Evolutionary conservation across 2,329 filamentous ascomycete species (phyloP).

Genomic region (Mollisiaceae sp.): DNA sequence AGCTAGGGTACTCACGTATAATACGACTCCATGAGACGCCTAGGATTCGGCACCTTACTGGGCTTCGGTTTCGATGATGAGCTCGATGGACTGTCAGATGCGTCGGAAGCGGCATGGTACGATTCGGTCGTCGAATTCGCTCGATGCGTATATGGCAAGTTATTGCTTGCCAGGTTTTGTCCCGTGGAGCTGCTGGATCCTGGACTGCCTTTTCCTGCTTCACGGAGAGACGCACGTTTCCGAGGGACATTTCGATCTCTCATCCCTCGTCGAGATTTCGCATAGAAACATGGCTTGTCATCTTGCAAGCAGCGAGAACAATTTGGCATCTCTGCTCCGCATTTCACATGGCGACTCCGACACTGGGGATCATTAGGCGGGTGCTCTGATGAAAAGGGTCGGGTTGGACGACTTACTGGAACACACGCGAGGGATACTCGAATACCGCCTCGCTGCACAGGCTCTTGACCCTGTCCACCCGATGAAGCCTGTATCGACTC

Average conservation of each 20-base stretch:
- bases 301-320: slow-evolving; percentile 50
- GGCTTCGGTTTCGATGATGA: slow-evolving; percentile 23
- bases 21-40: slow-evolving; percentile 34
- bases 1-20: slow-evolving; percentile 33
- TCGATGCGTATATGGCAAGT: neutral
- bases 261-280: slow-evolving; percentile 53
- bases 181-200: neutral
- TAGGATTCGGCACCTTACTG: slow-evolving; percentile 28
- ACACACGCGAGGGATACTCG: slow-evolving; percentile 50
- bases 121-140: slow-evolving; percentile 20
- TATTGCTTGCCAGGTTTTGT: slow-evolving; percentile 6
- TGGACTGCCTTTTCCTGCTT: slow-evolving; percentile 20
- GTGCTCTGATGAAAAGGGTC: slow-evolving; percentile 53
- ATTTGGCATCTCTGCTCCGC: slow-evolving; percentile 50
- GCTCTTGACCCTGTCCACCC: slow-evolving; percentile 18
- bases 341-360: slow-evolving; percentile 51
- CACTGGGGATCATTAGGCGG: slow-evolving; percentile 34
- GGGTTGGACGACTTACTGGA: slow-evolving; percentile 44
- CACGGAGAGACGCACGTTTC: slow-evolving; percentile 28
- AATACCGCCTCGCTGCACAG: slow-evolving; percentile 41
- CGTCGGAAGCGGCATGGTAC: slow-evolving; percentile 25
- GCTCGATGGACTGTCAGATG: slow-evolving; percentile 30
- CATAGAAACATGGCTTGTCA: slow-evolving; percentile 53
- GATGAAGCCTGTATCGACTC: slow-evolving; percentile 1
- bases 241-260: slow-evolving; percentile 33